A percentile compares a stretch with the other conserved stretches of the same genome.
Evolutionary conservation across 2,329 filamentous ascomycete species (phyloP).

Genomic region (Penicillium sp.): DNA sequence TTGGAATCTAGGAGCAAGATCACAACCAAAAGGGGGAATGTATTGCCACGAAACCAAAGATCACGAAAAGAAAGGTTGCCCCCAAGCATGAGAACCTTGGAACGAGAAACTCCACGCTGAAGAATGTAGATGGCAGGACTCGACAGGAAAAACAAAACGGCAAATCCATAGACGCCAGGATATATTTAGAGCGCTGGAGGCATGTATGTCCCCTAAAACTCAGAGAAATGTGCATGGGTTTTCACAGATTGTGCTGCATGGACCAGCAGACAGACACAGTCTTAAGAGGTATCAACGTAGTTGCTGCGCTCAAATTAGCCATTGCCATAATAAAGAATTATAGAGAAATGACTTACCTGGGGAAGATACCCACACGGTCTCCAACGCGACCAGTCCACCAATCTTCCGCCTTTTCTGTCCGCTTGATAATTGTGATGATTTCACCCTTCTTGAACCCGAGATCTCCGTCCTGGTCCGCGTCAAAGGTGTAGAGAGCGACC

Average conservation of each 20-base stretch:
- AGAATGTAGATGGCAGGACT: slow-evolving; percentile 11
- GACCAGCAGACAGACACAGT: slow-evolving; percentile 13
- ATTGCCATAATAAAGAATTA: background rate
- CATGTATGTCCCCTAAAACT: slow-evolving; percentile 10
- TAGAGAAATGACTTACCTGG: slow-evolving; percentile 58
- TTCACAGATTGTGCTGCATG: slow-evolving; percentile 24
- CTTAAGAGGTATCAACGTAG: slow-evolving; percentile 39
- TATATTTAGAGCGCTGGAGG: slow-evolving; percentile 17
- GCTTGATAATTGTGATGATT: slow-evolving; percentile 90
- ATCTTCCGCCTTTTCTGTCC: slow-evolving; percentile 89
- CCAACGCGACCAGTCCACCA: slow-evolving; percentile 98
- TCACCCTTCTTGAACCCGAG: slow-evolving; percentile 97
- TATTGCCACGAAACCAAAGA: slow-evolving; percentile 9
- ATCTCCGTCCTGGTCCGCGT: slow-evolving; percentile 89
- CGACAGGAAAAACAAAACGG: slow-evolving; percentile 5
- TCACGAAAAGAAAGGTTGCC: background rate
- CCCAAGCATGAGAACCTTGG: slow-evolving; percentile 5
- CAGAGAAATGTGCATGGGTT: slow-evolving; percentile 17
- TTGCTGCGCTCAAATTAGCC: slow-evolving; percentile 31
- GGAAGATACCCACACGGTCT: slow-evolving; percentile 85
- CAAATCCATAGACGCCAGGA: slow-evolving; percentile 19
- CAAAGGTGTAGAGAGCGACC: slow-evolving; percentile 89
- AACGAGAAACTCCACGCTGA: slow-evolving; percentile 24
- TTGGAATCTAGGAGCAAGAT: slow-evolving; percentile 5
- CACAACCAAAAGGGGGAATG: slow-evolving; percentile 11